Evolutionary conservation across 2,329 filamentous ascomycete species (phyloP), one percentile per base, ranked within the genome.

Genomic region (Dactylellina drechsleri): DNA sequence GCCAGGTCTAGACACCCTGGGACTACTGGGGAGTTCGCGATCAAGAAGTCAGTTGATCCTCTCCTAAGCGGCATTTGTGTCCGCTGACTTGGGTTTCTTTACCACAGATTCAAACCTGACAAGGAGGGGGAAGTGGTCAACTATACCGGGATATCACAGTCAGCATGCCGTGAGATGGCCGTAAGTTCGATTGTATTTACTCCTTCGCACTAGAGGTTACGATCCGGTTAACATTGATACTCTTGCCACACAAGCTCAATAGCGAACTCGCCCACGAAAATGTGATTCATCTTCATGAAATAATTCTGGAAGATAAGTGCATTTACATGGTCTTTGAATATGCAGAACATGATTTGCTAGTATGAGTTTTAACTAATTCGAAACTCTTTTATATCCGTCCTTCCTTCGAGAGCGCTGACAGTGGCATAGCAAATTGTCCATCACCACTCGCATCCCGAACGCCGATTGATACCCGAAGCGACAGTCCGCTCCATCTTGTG

Each of bases 271-370:
- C 87, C 71, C 93, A 99, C 82, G 85, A 88, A 67, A 98, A 98
- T 81, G 90, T 99, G 40, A 94, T 99, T 78, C 89, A 91, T 72
- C 88, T 97, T 0, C 89, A 94, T 76, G 95, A 99, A 83, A 98
- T 97, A 80, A 97, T 99, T 79, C 86, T 99, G 2, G 94, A 99
- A 83, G 93, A 97, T 82, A 98, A 98, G 84, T 97, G 93, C 84
- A 98, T 99, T 81, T 99, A 93, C 83, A 99, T 99, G 91, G 93
- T 99, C 1, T 98, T 99, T 79, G 95, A 98, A 82, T 99, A 97
- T 82, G 95, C 95, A 78, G 95, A 99, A 83, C 95, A 99, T 82
- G 95, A 99, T 82, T 84, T 99, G 43, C 85, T 99, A 3, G 78
- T 79, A 76, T 28, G 47, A 15, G 31, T 10, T 10, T 36, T 36